A percentile compares a stretch with the other conserved stretches of the same genome.
Conservation (phyloP, 805 yeast species). For the Saturnispora halmiae region DNA sequence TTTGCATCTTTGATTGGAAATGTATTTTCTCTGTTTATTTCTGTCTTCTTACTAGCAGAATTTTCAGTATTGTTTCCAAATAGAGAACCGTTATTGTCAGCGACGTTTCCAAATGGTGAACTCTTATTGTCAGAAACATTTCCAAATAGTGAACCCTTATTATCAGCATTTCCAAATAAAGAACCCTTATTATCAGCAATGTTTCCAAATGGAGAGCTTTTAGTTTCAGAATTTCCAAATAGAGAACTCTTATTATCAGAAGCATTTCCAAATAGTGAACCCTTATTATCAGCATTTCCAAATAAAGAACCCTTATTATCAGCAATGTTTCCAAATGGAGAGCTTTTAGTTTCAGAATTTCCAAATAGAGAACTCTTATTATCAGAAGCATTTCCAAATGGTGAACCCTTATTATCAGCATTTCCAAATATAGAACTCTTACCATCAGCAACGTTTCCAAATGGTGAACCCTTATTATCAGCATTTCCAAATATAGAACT, state of each 20-base stretch:
- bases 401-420: neutral
- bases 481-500: too few species aligned
- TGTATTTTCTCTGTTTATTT: too few species aligned
- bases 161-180: too few species aligned
- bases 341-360: neutral
- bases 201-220: constrained; percentile 10
- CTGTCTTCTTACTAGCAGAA: too few species aligned
- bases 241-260: too few species aligned
- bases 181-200: neutral
- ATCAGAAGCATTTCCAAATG: constrained; percentile 2
- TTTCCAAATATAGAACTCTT: too few species aligned
- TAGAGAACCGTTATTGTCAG: too few species aligned
- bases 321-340: constrained; percentile 19
- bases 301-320: neutral
- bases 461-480: constrained; percentile 10
- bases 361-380: constrained; percentile 18
- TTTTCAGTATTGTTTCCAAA: too few species aligned
- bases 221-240: neutral
- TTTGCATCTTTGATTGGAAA: too few species aligned
- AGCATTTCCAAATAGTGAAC: too few species aligned
- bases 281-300: too few species aligned
- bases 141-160: neutral
- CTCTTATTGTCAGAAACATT: constrained; percentile 2
- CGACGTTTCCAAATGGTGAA: too few species aligned
- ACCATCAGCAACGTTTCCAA: neutral